Evolutionary conservation across 208 protist genomes (phyloP).

Genomic region (Leishmania arabica): DNA sequence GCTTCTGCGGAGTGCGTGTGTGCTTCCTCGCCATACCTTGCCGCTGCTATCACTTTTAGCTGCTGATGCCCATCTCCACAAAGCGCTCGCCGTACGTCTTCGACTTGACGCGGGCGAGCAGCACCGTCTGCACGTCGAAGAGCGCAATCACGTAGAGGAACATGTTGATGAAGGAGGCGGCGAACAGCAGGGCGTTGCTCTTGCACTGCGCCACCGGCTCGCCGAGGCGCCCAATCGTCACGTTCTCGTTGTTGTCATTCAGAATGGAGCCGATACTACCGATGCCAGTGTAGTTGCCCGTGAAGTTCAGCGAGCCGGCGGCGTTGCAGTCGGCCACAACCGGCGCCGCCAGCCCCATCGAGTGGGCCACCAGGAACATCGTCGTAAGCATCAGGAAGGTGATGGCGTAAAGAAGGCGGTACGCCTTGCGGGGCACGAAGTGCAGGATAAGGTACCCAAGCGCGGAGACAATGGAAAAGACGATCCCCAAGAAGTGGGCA

Average conservation of each 20-base stretch:
- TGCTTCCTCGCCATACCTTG: neutral
- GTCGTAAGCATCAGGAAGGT: constrained; percentile 59
- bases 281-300: constrained; percentile 32
- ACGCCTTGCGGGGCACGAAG: constrained; percentile 78
- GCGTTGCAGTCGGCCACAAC: constrained; percentile 65
- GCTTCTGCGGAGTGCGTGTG: constrained; percentile 10
- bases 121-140: constrained; percentile 83
- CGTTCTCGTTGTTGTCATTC: constrained; percentile 32
- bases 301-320: constrained; percentile 15
- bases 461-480: constrained; percentile 53
- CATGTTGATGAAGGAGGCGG: constrained; percentile 53
- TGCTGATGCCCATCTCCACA: constrained; percentile 85
- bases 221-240: constrained; percentile 51
- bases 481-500: constrained; percentile 75
- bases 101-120: constrained; percentile 72
- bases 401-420: constrained; percentile 81
- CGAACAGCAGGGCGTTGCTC: constrained; percentile 54
- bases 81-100: constrained; percentile 87
- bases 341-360: constrained; percentile 61
- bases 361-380: constrained; percentile 68
- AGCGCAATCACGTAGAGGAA: constrained; percentile 70
- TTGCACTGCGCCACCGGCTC: constrained; percentile 57
- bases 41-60: constrained; percentile 31
- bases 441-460: constrained; percentile 75
- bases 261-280: constrained; percentile 21